These are phyloP conservation scores for Metschnikowia noctiluminum DNA, from an alignment of 805 yeast genomes.

Conservation along the genomic window DNA sequence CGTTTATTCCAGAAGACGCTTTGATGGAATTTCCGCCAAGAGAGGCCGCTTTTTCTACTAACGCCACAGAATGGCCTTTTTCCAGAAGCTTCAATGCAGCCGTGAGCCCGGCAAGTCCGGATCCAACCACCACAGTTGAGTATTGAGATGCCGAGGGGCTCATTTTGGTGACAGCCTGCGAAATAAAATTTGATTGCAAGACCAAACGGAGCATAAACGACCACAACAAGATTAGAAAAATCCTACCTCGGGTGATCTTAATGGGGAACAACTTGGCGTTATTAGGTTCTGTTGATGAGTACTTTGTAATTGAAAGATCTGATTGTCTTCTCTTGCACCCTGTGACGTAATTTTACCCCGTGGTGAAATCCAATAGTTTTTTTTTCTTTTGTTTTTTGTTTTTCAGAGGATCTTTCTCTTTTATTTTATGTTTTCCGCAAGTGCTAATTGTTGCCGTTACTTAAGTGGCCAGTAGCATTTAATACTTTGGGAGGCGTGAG, in stretches of 20 bases:
- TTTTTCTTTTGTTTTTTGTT: too few species aligned
- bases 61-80: slow-evolving; percentile 37
- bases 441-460: too few species aligned
- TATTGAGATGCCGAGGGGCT: slow-evolving; percentile 1
- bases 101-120: slow-evolving; percentile 56
- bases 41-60: slow-evolving; percentile 47
- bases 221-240: slow-evolving; percentile 5
- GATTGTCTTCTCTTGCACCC: background rate
- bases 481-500: too few species aligned
- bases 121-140: slow-evolving; percentile 43
- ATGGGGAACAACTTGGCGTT: background rate
- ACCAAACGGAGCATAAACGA: slow-evolving; percentile 1
- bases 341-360: too few species aligned
- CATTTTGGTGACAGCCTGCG: slow-evolving; percentile 1
- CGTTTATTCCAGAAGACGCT: slow-evolving; percentile 62
- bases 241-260: slow-evolving; percentile 1
- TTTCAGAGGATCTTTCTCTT: too few species aligned
- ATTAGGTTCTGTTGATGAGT: too few species aligned
- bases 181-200: slow-evolving; percentile 2
- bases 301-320: too few species aligned
- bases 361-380: too few species aligned
- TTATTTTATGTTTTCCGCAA: too few species aligned
- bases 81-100: slow-evolving; percentile 38
- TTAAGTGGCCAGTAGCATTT: too few species aligned
- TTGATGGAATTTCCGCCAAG: slow-evolving; percentile 60